Base-by-base conservation (phyloP, 208 protist genomes). In the Borovskyia barvae region DNA sequence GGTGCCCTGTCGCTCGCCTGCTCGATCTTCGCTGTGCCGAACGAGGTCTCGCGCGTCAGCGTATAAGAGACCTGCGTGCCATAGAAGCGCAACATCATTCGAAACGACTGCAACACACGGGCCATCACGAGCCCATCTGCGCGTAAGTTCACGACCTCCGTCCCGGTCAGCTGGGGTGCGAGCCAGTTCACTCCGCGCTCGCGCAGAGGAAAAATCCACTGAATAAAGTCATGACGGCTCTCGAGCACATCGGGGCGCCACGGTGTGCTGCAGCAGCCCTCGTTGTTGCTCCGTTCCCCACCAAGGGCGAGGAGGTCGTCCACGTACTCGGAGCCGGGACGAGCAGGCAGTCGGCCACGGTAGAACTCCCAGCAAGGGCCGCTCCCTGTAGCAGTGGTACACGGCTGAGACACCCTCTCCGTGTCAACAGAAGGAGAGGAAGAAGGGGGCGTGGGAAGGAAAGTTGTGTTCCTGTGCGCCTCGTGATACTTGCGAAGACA, bases 11-110 rank as follows among this genome's bases (percentile, higher is more conserved):
- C n/a, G n/a, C n/a, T n/a, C 17, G 17, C 17, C 12, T 12, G 15
- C 20, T n/a, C n/a, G n/a, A n/a, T n/a, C n/a, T n/a, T n/a, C 0
- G 5, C 20, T 20, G 6, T 19, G 40, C 17, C 5, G 40, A 19
- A 5, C 5, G 9, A 19, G 40, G 24, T 46, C 17, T 20, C 15
- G 40, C 40, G 40, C 11, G 24, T 37, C 20, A 15, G 15, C 37
- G 35, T 54, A 26, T 56, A 48, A 17, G 57, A 54, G 42, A 92
- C 24, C 3, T 58, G 36, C 41, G 87, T 75, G 20, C 85, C 82
- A 66, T 93, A 95, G 56, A 93, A 92, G 36, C 72, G 74, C 14
- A 91, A 55, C 83, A 93, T 93, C 60, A 92, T 60, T 14, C 55
- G 25, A 25, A 89, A 85, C 9, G 66, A 73, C 17, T 56, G 35